Percentiles rank a stretch among this genome's conserved stretches.
phyloP scores from a whole-genome alignment of 257 asterid species.

The Nicotiana paniculata region DNA sequence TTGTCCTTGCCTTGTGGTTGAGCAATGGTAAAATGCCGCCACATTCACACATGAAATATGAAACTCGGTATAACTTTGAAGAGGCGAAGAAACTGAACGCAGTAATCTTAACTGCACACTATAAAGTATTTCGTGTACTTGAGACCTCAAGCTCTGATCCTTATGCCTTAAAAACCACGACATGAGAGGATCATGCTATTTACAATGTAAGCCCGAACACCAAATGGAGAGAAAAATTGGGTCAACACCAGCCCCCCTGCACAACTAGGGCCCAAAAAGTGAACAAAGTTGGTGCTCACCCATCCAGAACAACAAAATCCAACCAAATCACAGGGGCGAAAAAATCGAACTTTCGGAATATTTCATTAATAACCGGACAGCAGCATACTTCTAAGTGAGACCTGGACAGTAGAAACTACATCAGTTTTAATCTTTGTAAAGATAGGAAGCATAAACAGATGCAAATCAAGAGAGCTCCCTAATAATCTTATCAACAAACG shows the following conservation, averaged over 20 bases:
- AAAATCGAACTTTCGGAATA: neutral
- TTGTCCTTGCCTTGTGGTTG: neutral
- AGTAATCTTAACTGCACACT: neutral
- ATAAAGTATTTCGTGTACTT: neutral
- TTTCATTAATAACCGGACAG: neutral
- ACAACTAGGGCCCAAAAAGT: constrained; percentile 7
- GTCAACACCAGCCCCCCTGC: constrained; percentile 10
- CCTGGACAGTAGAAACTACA: neutral
- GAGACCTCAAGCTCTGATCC: constrained; percentile 35
- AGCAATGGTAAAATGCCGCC: neutral
- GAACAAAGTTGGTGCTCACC: neutral
- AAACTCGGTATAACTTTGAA: neutral
- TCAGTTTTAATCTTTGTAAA: neutral
- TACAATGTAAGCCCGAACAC: constrained; percentile 34
- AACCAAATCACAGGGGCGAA: neutral
- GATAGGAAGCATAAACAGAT: neutral
- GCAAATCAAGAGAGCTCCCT: neutral
- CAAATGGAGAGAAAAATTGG: neutral
- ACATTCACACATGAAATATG: neutral
- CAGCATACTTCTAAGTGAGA: constrained; percentile 5
- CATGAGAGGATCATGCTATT: constrained; percentile 55
- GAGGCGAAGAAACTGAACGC: neutral
- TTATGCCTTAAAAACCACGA: constrained; percentile 57
- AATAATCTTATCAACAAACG: neutral
- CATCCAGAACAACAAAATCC: neutral